A percentile compares a stretch with the other conserved stretches of the same genome.
Evolutionary conservation across 257 asterid species (phyloP).

Genomic region (Solanum sitiens): DNA sequence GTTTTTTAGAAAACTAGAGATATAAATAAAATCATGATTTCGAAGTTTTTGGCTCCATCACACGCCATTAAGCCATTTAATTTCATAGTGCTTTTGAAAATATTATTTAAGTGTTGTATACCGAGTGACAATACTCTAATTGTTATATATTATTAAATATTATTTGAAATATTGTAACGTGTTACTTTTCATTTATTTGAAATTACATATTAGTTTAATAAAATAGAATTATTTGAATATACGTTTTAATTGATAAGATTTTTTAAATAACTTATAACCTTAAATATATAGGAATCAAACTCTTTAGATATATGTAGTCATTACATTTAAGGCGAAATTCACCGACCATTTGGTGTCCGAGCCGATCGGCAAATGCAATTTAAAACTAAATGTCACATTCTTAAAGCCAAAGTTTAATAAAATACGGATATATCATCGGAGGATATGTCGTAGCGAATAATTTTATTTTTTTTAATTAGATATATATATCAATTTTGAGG

Average conservation of each 20-base stretch:
- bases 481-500: no score
- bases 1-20: background rate
- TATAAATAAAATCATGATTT: no score
- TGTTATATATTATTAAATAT: no score
- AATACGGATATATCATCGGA: accelerated
- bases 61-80: background rate
- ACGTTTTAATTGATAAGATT: no score
- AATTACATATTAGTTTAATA: no score
- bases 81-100: background rate
- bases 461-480: no score
- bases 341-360: background rate
- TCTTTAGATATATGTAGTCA: no score
- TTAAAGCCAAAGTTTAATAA: background rate
- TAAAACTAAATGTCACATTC: background rate
- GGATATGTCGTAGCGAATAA: background rate
- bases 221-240: background rate
- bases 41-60: background rate
- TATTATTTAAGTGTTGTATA: no score
- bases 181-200: background rate
- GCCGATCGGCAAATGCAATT: background rate
- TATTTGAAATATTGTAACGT: no score
- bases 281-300: no score
- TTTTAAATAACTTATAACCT: no score
- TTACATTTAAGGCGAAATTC: background rate
- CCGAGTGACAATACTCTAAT: no score